Evolutionary conservation across 164 flowering plant genomes (phyloP), one percentile per base, ranked within the genome.

Genomic region (Platanus orientalis): DNA sequence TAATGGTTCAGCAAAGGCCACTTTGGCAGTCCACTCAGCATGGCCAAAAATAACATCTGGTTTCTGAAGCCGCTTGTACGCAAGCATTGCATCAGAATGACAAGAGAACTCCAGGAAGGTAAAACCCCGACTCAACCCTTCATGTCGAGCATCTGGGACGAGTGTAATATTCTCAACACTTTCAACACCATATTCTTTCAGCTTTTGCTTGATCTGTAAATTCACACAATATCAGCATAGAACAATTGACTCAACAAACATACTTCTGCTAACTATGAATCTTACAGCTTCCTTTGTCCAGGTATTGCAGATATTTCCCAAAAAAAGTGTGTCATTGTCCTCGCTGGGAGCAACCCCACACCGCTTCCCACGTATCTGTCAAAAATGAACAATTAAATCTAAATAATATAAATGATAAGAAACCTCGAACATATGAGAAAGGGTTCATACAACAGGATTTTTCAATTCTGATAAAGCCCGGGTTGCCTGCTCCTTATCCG

Each of bases 221-320:
- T 9, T 30, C 49, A 68, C 11, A 26, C 20, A 32, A 40, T 7
- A 59, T 55, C 32, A 66, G 29, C 16, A 34, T 28, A 55, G 20
- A 20, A 49, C 21, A 44, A 73, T 50, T 9, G 16, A n/a, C 66
- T 39, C 61, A 56, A 17, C 14, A 61, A 59, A 23, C 21, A 40
- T 25, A n/a, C 16, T 19, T 23, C 53, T 17, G n/a, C 13, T 47
- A 40, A 67, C 16, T n/a, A 62, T 30, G 51, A 69, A 62, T 45
- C 84, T 74, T 73, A 89, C 92, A 64, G 96, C 96, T 77, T 87
- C 96, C 73, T 81, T 87, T 59, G 92, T 87, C 96, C 96, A 89
- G 54, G 89, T 84, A 63, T 89, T 89, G 81, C 87, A 84, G 45
- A 89, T 82, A 77, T 87, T 89, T 29, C 96, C 96, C 70, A 89